Evolutionary conservation across 2,329 filamentous ascomycete species (phyloP).

Genomic region (Magnaporthiopsis incrustans): DNA sequence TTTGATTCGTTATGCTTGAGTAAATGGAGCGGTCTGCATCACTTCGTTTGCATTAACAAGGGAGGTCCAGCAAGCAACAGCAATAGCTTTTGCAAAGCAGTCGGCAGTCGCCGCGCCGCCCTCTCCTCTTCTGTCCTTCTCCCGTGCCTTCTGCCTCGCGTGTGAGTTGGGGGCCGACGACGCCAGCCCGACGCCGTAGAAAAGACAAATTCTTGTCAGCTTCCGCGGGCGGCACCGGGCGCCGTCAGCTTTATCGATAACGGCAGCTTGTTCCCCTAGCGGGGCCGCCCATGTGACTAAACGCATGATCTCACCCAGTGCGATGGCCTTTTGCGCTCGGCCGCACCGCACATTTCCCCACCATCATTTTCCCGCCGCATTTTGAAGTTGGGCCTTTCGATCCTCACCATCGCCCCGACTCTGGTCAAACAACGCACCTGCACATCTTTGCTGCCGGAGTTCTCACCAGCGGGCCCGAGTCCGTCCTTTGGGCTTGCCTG

Average conservation of each 20-base stretch:
- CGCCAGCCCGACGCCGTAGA: too few species aligned
- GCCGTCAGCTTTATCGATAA: background rate
- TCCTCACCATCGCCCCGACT: background rate
- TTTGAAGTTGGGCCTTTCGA: conserved; percentile 4
- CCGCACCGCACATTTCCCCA: conserved; percentile 5
- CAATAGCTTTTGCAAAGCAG: too few species aligned
- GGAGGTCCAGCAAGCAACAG: too few species aligned
- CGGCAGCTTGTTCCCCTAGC: background rate
- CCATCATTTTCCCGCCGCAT: conserved; percentile 4
- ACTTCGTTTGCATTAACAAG: too few species aligned
- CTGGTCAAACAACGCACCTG: background rate
- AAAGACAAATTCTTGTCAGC: too few species aligned
- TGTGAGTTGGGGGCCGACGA: background rate
- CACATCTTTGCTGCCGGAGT: background rate
- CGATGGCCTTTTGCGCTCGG: background rate
- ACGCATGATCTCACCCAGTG: background rate
- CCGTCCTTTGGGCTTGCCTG: background rate
- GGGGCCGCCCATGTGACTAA: background rate
- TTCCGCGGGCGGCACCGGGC: too few species aligned
- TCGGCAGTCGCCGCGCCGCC: too few species aligned
- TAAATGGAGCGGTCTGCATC: too few species aligned
- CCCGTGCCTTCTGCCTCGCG: too few species aligned
- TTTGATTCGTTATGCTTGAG: too few species aligned
- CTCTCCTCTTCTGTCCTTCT: too few species aligned
- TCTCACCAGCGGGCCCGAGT: background rate